Evolutionary conservation across 2,329 filamentous ascomycete species (phyloP), one percentile per base, ranked within the genome.

Genomic region (Hypoxylon sp.): DNA sequence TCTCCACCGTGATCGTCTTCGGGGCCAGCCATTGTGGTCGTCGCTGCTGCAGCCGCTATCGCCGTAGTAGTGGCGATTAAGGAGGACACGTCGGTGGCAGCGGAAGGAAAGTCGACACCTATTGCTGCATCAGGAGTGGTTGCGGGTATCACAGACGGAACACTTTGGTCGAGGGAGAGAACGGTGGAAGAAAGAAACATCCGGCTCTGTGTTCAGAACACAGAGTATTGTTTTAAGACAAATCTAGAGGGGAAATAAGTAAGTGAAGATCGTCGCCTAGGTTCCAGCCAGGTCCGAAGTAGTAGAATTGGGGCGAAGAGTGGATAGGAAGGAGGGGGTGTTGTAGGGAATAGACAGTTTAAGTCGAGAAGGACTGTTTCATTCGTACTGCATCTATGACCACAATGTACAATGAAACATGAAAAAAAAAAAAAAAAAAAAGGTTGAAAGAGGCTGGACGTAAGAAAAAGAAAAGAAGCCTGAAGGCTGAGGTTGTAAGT

Each of bases 1-100:
- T 84, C 85, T 30, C 86, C 80, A 1, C 84, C 82, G 52, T 77
- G 78, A 55, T 79, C 78, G 3, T 72, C 71, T 26, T 63, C 67
- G 22, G 68, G 47, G 2, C 59, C 46, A 28, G 58, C 49, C 62
- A 62, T 67, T 4, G 63, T 62, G 8, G 59, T 68, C 6, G 73
- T 74, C 52, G 71, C 68, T 7, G 63, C 65, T 11, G 65, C 63
- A 39, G 59, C 63, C 43, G 59, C 59, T 59, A 70, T 70, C 62
- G 70, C 62, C 13, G 72, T 71, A 15, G 68, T 53, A 1, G 72
- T 70, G 7, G 70, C 56, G 43, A 73, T 37, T 13, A 73, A 37
- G 15, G 66, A 64, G 20, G 71, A 46, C 49, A 73, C 64, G 43
- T 66, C 58, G 50, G 66, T 70, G 5, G 58, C 17, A 48, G 67